These are phyloP conservation scores for Tricholoma terreum DNA, from an alignment of 768 basidiomycete species.

Conservation along the genomic window DNA sequence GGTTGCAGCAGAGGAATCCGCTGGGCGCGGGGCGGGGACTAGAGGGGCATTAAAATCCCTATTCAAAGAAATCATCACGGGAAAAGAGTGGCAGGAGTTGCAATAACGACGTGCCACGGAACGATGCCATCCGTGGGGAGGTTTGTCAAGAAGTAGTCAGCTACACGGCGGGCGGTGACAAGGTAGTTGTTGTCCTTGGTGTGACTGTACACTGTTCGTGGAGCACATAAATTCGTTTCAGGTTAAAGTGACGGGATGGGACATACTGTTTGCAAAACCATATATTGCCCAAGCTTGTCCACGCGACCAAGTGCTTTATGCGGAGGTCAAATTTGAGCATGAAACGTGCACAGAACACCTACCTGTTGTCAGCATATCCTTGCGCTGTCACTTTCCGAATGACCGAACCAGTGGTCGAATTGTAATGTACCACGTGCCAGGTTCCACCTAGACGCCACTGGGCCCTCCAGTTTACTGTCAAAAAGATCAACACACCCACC, in stretches of 20 bases:
- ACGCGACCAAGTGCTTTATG: constrained; percentile 64
- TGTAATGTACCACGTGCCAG: constrained; percentile 67
- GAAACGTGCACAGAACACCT: neutral
- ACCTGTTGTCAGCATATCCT: constrained; percentile 54
- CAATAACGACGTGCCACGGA: constrained; percentile 50
- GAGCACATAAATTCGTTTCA: neutral
- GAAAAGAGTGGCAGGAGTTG: neutral
- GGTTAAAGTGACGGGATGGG: neutral
- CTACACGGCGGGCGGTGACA: constrained; percentile 55
- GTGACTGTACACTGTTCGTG: constrained; percentile 51
- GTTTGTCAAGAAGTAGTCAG: constrained; percentile 56
- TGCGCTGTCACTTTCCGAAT: constrained; percentile 56
- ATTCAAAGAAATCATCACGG: neutral
- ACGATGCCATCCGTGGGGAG: constrained; percentile 60
- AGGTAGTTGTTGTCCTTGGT: constrained; percentile 52
- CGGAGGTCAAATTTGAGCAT: neutral
- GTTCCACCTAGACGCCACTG: constrained; percentile 36
- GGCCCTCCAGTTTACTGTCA: neutral
- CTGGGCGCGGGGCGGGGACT: constrained; percentile 48
- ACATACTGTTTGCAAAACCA: constrained; percentile 66
- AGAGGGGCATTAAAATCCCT: constrained; percentile 77
- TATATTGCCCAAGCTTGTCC: constrained; percentile 73
- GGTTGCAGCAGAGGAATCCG: constrained; percentile 69
- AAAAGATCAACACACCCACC: constrained; percentile 34
- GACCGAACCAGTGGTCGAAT: constrained; percentile 60